Conservation (phyloP, 2,329 filamentous ascomycete species). For the Cytospora paraplurivora region DNA sequence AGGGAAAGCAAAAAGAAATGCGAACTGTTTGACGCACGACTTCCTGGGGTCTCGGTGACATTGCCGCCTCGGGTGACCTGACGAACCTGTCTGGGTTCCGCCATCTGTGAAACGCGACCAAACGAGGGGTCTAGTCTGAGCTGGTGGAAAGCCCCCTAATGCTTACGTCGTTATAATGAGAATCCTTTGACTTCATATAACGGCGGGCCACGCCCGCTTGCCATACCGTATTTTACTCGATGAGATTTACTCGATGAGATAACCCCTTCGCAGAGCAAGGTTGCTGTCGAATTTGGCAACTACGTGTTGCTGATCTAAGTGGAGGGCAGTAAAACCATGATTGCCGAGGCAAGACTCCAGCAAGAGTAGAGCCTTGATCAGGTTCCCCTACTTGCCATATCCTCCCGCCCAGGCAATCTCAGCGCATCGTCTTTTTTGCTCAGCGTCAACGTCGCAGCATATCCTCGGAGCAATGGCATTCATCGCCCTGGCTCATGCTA, state of each 20-base stretch:
- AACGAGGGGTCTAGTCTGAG: neutral
- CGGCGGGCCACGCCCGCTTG: neutral
- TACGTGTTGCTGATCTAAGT: neutral
- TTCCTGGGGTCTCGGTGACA: too few species aligned
- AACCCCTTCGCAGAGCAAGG: neutral
- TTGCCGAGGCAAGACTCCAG: neutral
- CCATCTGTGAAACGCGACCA: neutral
- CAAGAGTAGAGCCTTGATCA: neutral
- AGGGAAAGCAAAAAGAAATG: constrained; percentile 27
- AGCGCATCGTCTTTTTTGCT: too few species aligned
- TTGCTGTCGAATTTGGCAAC: neutral
- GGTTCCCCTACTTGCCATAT: neutral
- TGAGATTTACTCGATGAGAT: neutral
- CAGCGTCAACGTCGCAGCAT: too few species aligned
- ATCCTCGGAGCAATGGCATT: too few species aligned
- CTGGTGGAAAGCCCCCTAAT: neutral
- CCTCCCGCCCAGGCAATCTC: too few species aligned
- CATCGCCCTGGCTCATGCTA: too few species aligned
- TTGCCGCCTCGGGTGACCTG: too few species aligned
- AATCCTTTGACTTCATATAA: neutral
- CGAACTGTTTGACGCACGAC: constrained; percentile 23
- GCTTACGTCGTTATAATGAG: neutral
- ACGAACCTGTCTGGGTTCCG: neutral
- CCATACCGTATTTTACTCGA: neutral
- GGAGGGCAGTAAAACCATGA: neutral